These are phyloP conservation scores for Penstemon barbatus DNA, from an alignment of 257 asterid species.

Conservation along the genomic window DNA sequence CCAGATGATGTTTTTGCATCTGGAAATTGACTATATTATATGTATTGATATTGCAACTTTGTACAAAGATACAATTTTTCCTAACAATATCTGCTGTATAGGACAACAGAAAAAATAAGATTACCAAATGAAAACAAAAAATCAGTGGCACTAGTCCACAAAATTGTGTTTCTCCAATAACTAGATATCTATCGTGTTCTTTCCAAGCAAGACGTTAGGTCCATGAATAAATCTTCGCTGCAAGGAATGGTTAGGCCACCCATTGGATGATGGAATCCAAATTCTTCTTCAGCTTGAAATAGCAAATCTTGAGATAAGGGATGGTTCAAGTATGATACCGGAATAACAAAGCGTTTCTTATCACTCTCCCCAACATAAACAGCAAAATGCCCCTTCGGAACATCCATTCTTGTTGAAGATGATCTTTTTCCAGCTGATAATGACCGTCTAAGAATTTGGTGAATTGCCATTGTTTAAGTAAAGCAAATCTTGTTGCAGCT, in stretches of 20 bases:
- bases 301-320: constrained; percentile 23
- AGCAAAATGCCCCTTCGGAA: constrained; percentile 20
- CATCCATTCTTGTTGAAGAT: background rate
- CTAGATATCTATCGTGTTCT: background rate
- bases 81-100: too few species aligned
- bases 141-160: too few species aligned
- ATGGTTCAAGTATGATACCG: constrained; percentile 24
- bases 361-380: constrained; percentile 24
- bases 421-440: constrained; percentile 5
- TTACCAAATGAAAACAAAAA: too few species aligned
- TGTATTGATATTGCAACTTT: too few species aligned
- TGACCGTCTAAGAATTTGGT: background rate
- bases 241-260: constrained; percentile 33
- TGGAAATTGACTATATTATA: background rate
- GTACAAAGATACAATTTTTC: too few species aligned
- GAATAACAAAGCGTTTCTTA: constrained; percentile 23
- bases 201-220: background rate
- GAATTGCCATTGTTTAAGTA: constrained; percentile 15
- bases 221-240: constrained; percentile 19
- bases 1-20: background rate
- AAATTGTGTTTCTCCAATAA: background rate
- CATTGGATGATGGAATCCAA: constrained; percentile 22
- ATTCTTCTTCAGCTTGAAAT: constrained; percentile 22
- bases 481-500: background rate
- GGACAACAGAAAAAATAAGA: too few species aligned